phyloP scores from a whole-genome alignment of 345 rosid species.

The Combretum micranthum region DNA sequence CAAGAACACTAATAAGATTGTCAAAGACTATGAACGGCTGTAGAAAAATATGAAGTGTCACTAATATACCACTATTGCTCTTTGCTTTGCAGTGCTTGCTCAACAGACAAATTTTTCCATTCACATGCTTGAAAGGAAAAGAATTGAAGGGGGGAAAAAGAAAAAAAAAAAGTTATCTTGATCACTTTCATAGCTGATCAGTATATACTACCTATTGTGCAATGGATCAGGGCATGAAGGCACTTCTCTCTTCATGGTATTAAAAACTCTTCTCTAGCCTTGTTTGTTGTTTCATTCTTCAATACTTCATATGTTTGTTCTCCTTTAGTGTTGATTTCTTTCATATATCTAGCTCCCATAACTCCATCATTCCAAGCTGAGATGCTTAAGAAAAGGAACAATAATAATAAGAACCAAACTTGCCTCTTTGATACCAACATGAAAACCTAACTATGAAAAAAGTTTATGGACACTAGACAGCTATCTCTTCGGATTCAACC shows the following conservation, averaged over 20 bases:
- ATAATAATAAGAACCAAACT: constrained; percentile 12
- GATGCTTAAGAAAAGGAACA: constrained; percentile 22
- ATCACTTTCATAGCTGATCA: not conserved
- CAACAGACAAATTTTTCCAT: no score
- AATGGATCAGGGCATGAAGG: constrained; percentile 45
- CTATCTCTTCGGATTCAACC: no score
- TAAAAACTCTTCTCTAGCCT: constrained; percentile 14
- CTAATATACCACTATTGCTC: no score
- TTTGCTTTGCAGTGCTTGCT: no score
- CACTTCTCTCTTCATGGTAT: constrained; percentile 25
- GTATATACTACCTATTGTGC: constrained; percentile 35
- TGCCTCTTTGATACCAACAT: constrained; percentile 23
- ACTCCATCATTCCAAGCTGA: constrained; percentile 19
- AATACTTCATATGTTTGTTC: constrained; percentile 6
- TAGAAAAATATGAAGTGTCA: no score
- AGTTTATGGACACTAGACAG: no score
- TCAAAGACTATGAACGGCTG: no score
- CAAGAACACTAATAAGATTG: no score
- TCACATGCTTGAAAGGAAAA: no score
- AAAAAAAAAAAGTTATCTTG: not conserved
- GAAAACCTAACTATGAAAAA: not conserved
- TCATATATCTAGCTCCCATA: constrained; percentile 23
- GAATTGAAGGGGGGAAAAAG: no score
- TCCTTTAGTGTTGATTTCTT: not conserved
- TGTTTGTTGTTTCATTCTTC: constrained; percentile 8